Base-by-base conservation (phyloP, 2,329 filamentous ascomycete genomes). In the Tolypocladium pustulatum region DNA sequence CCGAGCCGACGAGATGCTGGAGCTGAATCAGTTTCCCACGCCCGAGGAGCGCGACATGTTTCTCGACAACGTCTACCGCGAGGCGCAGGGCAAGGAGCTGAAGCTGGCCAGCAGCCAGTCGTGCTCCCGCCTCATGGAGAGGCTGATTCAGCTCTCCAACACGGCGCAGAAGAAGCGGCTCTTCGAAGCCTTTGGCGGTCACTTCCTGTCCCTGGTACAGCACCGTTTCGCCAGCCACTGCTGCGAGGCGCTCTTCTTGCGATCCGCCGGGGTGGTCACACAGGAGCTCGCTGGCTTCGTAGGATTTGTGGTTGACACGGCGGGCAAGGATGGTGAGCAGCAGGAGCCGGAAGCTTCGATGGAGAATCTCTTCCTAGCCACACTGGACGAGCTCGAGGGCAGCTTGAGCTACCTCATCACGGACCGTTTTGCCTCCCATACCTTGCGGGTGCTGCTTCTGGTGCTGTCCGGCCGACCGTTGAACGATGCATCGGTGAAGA, bases 151-250 rank as follows among this genome's bases (percentile, higher is more conserved):
- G 57, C 77, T 96, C 62, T 93, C 91, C 34, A 88, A 84, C 38
- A 81, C 87, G 37, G 76, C 78, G 22, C 94, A 97, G 75, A 87
- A 96, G 72, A 96, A 96, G 78, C 81, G 81, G 54, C 75, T 99
- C 25, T 97, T 97, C 71, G 83, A 84, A 63, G 90, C 89, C 52
- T 97, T 97, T 71, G 86, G 80, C 25, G 87, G 88, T 38, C 90
- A 97, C 73, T 96, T 97, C 73, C 78, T 93, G 60, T 88, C 92
- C 66, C 82, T 99, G 34, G 86, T 97, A 56, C 92, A 95, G 71
- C 94, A 99, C 75, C 88, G 94, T 22, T 99, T 99, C 68, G 94
- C 94, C 6, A 96, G 92, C 61, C 94, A 99, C 76, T 97, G 93
- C 75, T 97, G 92, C 71, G 94, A 99, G 75, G 90, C 90, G 32